Evolutionary conservation across 441 rosid genomes (phyloP).

Genomic region (Jatropha multifida): DNA sequence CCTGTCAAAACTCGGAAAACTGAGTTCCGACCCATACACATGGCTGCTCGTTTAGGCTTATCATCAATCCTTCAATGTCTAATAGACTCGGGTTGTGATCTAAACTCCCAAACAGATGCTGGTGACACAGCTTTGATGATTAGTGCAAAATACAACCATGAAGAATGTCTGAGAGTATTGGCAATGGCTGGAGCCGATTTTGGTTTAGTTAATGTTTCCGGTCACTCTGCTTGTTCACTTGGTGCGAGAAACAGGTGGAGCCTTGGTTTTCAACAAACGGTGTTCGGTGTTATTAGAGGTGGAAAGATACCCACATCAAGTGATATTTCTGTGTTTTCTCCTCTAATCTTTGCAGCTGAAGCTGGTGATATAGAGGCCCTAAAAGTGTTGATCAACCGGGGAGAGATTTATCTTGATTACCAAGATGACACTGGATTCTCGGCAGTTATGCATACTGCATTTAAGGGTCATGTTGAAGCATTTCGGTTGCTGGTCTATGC

Average conservation of each 20-base stretch:
- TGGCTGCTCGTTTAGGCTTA: slow-evolving; percentile 73
- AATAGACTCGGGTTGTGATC: slow-evolving; percentile 56
- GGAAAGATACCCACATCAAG: slow-evolving; percentile 67
- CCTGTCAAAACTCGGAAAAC: slow-evolving; percentile 51
- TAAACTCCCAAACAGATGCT: slow-evolving; percentile 63
- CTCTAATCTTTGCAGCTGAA: slow-evolving; percentile 60
- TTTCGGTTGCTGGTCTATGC: slow-evolving; percentile 75
- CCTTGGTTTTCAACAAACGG: slow-evolving; percentile 56
- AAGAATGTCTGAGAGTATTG: slow-evolving; percentile 56
- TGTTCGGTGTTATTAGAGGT: slow-evolving; percentile 48
- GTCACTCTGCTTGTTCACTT: slow-evolving; percentile 51
- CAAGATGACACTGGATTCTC: slow-evolving; percentile 83
- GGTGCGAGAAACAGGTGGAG: slow-evolving; percentile 65
- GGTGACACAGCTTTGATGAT: slow-evolving; percentile 85
- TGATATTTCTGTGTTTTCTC: slow-evolving; percentile 51
- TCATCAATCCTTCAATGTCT: slow-evolving; percentile 55
- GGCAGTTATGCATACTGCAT: slow-evolving; percentile 84
- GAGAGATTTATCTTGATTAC: slow-evolving; percentile 53
- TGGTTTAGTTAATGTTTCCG: slow-evolving; percentile 51
- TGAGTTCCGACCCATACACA: slow-evolving; percentile 70
- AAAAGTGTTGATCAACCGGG: slow-evolving; percentile 41
- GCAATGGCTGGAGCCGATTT: slow-evolving; percentile 85
- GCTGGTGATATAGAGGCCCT: slow-evolving; percentile 73
- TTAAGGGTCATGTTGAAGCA: slow-evolving; percentile 72
- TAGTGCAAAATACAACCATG: slow-evolving; percentile 58